Conservation (phyloP, 345 rosid species). For the Sonneratia caseolaris region DNA sequence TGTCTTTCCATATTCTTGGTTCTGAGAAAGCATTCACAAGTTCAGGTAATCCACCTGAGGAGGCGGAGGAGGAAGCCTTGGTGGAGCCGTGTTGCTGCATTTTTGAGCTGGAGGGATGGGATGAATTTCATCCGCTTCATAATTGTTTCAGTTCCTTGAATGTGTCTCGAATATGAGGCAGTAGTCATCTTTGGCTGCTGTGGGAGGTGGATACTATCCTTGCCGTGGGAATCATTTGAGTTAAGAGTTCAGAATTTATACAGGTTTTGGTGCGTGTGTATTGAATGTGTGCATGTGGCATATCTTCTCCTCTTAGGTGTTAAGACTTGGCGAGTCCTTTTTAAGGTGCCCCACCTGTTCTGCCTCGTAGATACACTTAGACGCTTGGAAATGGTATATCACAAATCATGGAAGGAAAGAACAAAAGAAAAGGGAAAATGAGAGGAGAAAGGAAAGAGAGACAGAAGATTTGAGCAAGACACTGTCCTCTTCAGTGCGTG, state of each 20-base stretch:
- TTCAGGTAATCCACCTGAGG: too few species aligned
- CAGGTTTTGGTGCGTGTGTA: background rate
- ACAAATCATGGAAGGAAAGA: background rate
- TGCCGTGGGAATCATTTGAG: background rate
- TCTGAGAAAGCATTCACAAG: too few species aligned
- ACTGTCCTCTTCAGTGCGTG: too few species aligned
- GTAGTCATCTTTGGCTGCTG: background rate
- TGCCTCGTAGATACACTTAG: constrained; percentile 1
- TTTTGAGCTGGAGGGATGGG: background rate
- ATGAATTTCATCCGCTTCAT: background rate
- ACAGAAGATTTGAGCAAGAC: background rate
- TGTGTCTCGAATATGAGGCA: background rate
- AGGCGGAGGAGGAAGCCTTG: constrained; percentile 2
- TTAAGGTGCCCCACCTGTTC: constrained; percentile 2
- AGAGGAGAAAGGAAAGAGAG: background rate
- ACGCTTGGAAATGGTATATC: constrained; percentile 5
- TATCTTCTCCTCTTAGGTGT: background rate
- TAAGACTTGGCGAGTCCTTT: constrained; percentile 3
- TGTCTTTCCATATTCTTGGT: too few species aligned
- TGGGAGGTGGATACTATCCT: background rate
- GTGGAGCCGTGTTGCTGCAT: constrained; percentile 9
- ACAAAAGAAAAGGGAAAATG: background rate
- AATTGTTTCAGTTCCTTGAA: background rate
- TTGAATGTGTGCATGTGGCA: constrained; percentile 6
- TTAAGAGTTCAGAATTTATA: background rate